phyloP scores from a whole-genome alignment of 768 basidiomycete genomes.

The Kwoniella botswanensis region DNA sequence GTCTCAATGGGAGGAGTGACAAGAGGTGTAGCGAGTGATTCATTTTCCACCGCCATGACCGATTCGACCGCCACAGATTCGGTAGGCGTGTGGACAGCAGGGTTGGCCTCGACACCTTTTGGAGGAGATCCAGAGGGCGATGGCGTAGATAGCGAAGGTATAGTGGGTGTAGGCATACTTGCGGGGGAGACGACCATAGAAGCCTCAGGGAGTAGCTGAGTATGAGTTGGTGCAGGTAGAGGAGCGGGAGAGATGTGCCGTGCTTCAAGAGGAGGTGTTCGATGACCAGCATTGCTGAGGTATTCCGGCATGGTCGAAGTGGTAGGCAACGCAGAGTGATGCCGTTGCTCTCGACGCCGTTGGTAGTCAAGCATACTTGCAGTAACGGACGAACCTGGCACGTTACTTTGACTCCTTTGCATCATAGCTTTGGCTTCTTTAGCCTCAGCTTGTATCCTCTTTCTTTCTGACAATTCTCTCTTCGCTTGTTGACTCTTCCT shows the following conservation, averaged over 20 bases:
- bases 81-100: constrained; percentile 22
- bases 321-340: constrained; percentile 52
- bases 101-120: background rate
- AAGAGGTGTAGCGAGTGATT: constrained; percentile 11
- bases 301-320: constrained; percentile 47
- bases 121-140: constrained; percentile 14
- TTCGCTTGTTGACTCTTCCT: constrained; percentile 69
- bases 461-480: constrained; percentile 52
- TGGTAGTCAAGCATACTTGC: constrained; percentile 45
- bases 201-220: constrained; percentile 3
- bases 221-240: constrained; percentile 6
- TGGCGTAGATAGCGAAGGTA: constrained; percentile 17
- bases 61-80: constrained; percentile 22
- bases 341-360: constrained; percentile 35
- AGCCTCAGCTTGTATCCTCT: constrained; percentile 46
- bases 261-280: constrained; percentile 36
- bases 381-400: constrained; percentile 40
- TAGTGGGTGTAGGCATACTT: constrained; percentile 22
- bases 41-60: constrained; percentile 40
- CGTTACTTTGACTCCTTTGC: constrained; percentile 43
- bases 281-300: constrained; percentile 47
- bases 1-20: constrained; percentile 12
- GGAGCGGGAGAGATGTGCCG: constrained; percentile 1
- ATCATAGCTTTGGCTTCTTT: constrained; percentile 37
- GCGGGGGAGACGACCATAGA: constrained; percentile 17